A percentile compares a stretch with the other conserved stretches of the same genome.
phyloP scores from a whole-genome alignment of 2,329 filamentous ascomycete species.

The Trichoderma polysporum region DNA sequence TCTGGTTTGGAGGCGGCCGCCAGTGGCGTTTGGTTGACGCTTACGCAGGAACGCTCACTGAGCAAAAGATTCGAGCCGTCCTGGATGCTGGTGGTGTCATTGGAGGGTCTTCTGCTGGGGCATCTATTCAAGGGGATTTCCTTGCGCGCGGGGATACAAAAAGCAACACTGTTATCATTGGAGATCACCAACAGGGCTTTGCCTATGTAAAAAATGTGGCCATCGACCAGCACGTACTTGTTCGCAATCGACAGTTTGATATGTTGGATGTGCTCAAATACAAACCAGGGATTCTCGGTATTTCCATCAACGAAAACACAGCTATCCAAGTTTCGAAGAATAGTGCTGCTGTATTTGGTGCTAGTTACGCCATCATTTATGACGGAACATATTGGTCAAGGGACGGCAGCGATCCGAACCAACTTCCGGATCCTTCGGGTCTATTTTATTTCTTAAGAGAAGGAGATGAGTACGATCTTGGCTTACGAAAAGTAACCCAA shows the following conservation, averaged over 20 bases:
- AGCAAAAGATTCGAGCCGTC: conserved; percentile 7
- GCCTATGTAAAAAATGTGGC: conserved; percentile 13
- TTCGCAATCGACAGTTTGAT: conserved; percentile 7
- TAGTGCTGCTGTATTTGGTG: not conserved
- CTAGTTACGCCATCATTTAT: conserved; percentile 13
- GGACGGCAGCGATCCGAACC: not conserved
- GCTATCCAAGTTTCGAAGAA: conserved; percentile 9
- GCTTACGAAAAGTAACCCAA: not conserved
- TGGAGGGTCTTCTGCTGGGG: conserved; percentile 6
- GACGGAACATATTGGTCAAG: conserved; percentile 14
- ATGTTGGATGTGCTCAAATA: conserved; percentile 10
- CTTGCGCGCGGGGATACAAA: conserved; percentile 10
- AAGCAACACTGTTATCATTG: conserved; percentile 7
- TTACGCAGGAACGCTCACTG: conserved; percentile 6
- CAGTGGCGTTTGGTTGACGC: conserved; percentile 12
- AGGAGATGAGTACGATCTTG: conserved; percentile 5
- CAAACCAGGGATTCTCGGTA: conserved; percentile 7
- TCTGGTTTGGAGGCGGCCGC: conserved; percentile 14
- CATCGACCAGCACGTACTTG: conserved; percentile 12
- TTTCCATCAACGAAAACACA: conserved; percentile 7
- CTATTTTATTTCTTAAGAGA: conserved; percentile 7
- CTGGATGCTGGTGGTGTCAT: conserved; percentile 6
- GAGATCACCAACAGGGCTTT: conserved; percentile 13
- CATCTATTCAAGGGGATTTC: conserved; percentile 11
- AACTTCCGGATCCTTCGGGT: not conserved